Conservation (phyloP, 805 yeast genomes). For the Saturnispora kantuleensis region DNA sequence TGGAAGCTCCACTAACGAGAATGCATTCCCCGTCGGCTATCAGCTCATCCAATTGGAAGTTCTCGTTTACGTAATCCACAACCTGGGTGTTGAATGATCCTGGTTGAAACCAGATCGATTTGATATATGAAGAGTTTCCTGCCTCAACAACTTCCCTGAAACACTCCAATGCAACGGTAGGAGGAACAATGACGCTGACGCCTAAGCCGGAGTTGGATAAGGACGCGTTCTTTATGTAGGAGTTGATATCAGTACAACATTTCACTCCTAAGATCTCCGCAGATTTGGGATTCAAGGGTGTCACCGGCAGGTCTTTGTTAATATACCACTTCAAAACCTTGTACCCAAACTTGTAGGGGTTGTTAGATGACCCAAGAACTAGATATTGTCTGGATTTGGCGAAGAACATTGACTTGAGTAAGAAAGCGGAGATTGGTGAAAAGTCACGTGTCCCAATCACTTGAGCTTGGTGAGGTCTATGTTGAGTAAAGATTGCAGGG, state of each 20-base stretch:
- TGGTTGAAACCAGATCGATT: constrained; percentile 76
- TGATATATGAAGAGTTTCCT: constrained; percentile 26
- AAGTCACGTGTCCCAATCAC: no score
- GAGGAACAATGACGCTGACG: constrained; percentile 69
- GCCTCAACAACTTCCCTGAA: constrained; percentile 29
- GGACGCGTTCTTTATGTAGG: background rate
- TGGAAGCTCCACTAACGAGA: constrained; percentile 44
- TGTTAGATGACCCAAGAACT: constrained; percentile 65
- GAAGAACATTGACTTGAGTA: constrained; percentile 5
- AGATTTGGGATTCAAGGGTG: constrained; percentile 56
- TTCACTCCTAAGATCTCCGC: constrained; percentile 28
- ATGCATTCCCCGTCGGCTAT: constrained; percentile 56
- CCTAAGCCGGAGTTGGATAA: constrained; percentile 8
- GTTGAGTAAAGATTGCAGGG: no score
- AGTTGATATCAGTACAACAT: constrained; percentile 12
- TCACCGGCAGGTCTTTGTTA: constrained; percentile 43
- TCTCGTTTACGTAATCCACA: constrained; percentile 27
- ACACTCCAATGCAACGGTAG: constrained; percentile 41
- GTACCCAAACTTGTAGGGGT: constrained; percentile 57
- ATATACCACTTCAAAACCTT: constrained; percentile 63
- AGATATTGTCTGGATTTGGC: constrained; percentile 9
- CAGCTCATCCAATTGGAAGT: constrained; percentile 25
- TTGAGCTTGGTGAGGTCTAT: no score
- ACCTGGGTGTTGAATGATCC: constrained; percentile 56
- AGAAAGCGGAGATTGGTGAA: background rate